Evolutionary conservation across 2,329 filamentous ascomycete genomes (phyloP).

Genomic region (Fusarium sp.): DNA sequence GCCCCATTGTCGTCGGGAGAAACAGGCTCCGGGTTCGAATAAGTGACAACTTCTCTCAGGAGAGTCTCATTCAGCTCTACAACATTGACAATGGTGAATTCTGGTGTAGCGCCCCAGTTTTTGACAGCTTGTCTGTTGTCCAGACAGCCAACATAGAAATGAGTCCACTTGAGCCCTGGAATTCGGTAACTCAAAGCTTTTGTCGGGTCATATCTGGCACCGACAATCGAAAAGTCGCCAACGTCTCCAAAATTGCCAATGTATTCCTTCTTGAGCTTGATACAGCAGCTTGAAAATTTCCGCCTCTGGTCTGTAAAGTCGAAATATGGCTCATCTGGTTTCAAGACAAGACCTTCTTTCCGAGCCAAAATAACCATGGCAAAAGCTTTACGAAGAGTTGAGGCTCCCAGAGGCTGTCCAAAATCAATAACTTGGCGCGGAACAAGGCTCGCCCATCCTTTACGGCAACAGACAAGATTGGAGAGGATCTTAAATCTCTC

Average conservation of each 20-base stretch:
- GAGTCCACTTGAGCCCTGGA: slow-evolving; percentile 73
- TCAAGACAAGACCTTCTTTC: slow-evolving; percentile 83
- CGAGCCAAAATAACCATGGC: slow-evolving; percentile 69
- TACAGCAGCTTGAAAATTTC: slow-evolving; percentile 61
- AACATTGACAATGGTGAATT: slow-evolving; percentile 72
- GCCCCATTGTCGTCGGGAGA: slow-evolving; percentile 48
- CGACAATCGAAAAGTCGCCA: slow-evolving; percentile 82
- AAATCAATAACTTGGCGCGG: slow-evolving; percentile 75
- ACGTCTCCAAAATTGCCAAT: slow-evolving; percentile 79
- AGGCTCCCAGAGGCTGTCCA: slow-evolving; percentile 56
- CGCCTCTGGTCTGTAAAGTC: slow-evolving; percentile 52
- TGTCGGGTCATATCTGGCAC: slow-evolving; percentile 73
- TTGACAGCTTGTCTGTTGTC: slow-evolving; percentile 69
- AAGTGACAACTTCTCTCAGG: slow-evolving; percentile 59
- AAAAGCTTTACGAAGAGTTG: slow-evolving; percentile 69
- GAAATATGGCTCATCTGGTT: slow-evolving; percentile 83
- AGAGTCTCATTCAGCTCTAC: slow-evolving; percentile 63
- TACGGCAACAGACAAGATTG: slow-evolving; percentile 57
- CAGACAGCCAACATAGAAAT: slow-evolving; percentile 81
- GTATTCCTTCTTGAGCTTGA: slow-evolving; percentile 92
- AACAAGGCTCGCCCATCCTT: slow-evolving; percentile 72
- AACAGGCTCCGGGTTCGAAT: slow-evolving; percentile 55
- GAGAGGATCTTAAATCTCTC: slow-evolving; percentile 68
- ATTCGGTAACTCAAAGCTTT: slow-evolving; percentile 65
- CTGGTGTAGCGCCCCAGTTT: slow-evolving; percentile 60